Base-by-base conservation (phyloP, 371 early-diverging fungal genomes). In the Saksenaea vasiformis region DNA sequence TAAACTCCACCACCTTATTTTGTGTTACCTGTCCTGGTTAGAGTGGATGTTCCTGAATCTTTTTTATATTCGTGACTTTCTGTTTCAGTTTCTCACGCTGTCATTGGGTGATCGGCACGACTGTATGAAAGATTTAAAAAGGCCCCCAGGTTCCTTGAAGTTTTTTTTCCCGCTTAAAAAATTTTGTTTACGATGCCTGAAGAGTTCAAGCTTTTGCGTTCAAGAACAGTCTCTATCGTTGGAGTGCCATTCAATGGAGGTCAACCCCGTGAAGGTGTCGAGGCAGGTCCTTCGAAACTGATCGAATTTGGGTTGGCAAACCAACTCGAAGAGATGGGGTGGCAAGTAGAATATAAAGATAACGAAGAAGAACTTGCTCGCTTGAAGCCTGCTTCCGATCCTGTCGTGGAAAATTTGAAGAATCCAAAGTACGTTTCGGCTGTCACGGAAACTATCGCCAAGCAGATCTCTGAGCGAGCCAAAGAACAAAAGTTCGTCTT, bases 261-360 rank as follows among this genome's bases (percentile, higher is more conserved):
- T 10, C 91, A 84, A 73, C 83, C 91, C 58, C 89, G 88, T 71
- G 85, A 80, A 57, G 96, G 96, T 61, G 96, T 96, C 11, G 95
- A 96, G 66, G 79, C 87, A 54, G 96, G 93, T 10, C 95, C 95
- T 15, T 73, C 86, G 17, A 86, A 85, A 61, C 81, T 96, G 63
- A 72, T 93, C 37, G 90, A 94, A 64, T 87, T 85, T 69, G 96
- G 95, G 31, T 78, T 96, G 24, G 70, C 90, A 43, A 84, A 87
- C 38, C 94, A 96, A 72, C 75, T 95, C 60, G 70, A 89, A 72
- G 88, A 84, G 55, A 85, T 96, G 66, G 93, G 89, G 34, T 95
- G 91, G 88, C 60, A 71, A 1, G 90, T 93, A 26, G 83, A 85
- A 57, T 83, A 91, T 59, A 88, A 91, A 71, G 86, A 82, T 34